Conservation (phyloP, 2,329 filamentous ascomycete genomes). For the Neophaeococcomyces aloes region DNA sequence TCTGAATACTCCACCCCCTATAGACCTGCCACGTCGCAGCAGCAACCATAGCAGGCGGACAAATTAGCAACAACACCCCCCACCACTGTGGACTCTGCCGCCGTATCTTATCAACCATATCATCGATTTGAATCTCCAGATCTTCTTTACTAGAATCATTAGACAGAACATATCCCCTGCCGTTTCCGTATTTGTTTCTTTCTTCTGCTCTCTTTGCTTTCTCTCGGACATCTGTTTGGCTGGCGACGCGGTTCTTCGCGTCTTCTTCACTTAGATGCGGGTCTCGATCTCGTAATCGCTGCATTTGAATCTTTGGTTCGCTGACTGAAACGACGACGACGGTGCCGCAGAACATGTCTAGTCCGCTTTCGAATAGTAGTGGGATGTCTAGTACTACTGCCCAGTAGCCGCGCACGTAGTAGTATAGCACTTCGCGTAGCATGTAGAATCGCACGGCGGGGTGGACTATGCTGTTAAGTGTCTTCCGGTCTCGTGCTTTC, state of each 20-base stretch:
- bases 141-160: slow-evolving; percentile 71
- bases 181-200: slow-evolving; percentile 43
- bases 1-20: slow-evolving; percentile 55
- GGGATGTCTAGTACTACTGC: slow-evolving; percentile 89
- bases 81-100: slow-evolving; percentile 67
- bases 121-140: slow-evolving; percentile 55
- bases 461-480: slow-evolving; percentile 84
- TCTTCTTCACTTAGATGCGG: slow-evolving; percentile 71
- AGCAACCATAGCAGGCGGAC: slow-evolving; percentile 52
- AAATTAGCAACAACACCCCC: slow-evolving; percentile 58
- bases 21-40: slow-evolving; percentile 40
- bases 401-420: slow-evolving; percentile 68
- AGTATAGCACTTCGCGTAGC: slow-evolving; percentile 60
- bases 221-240: slow-evolving; percentile 73
- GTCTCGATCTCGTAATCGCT: slow-evolving; percentile 64
- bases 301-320: slow-evolving; percentile 73
- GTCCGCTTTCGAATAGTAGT: slow-evolving; percentile 75
- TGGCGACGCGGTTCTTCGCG: slow-evolving; percentile 72
- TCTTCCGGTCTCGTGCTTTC: slow-evolving; percentile 57
- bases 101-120: slow-evolving; percentile 54
- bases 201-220: slow-evolving; percentile 69
- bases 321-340: slow-evolving; percentile 78
- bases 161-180: slow-evolving; percentile 71
- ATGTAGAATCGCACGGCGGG: slow-evolving; percentile 78
- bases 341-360: slow-evolving; percentile 75